Evolutionary conservation across 768 basidiomycete species (phyloP), one percentile per base, ranked within the genome.

Genomic region (Heimioporus sp.): DNA sequence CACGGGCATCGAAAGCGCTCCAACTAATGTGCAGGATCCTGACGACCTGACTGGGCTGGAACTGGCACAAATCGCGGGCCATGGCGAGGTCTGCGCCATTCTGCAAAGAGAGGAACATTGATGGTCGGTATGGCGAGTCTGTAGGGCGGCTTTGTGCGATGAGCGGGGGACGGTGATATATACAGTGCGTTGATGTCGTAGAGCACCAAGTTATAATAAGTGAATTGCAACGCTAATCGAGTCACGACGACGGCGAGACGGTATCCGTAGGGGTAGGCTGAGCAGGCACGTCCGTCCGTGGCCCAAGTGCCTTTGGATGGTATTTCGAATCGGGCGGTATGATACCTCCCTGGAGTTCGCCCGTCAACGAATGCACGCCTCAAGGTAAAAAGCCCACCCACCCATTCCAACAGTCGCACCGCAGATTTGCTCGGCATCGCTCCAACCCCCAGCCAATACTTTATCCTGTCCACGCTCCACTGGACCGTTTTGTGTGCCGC

Each of bases 381-480:
- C 24, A 7, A 38, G 28, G 20, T n/a, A 36, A 46, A 35, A 46
- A 21, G 36, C 42, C 16, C 10, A 44, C 55, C 63, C 61, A 93
- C 96, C 77, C 85, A 74, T 65, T 88, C 84, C 63, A 98, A 70
- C 57, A 98, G 63, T 60, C 78, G 85, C 37, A 86, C 81, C 5
- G 90, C 91, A 7, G 86, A 77, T 63, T 85, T 84, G 41, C 83
- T 87, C 1, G 96, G 96, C 53, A 80, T 68, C 32, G 96, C 96
- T 0, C 94, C 95, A 16, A 87, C 82, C 32, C 78, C 78, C 36
- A 98, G 69, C 96, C 96, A 98, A 64, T 90, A 92, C 52, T 79
- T 78, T 67, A 98, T 91, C 65, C 96, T 82, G 60, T 90, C 86
- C 21, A 87, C 85, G 68, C 92, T 93, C 94, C 95, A 98, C 60